Evolutionary conservation across 1,139 yeast species (phyloP).

Genomic region (Petasospora fabianii): DNA sequence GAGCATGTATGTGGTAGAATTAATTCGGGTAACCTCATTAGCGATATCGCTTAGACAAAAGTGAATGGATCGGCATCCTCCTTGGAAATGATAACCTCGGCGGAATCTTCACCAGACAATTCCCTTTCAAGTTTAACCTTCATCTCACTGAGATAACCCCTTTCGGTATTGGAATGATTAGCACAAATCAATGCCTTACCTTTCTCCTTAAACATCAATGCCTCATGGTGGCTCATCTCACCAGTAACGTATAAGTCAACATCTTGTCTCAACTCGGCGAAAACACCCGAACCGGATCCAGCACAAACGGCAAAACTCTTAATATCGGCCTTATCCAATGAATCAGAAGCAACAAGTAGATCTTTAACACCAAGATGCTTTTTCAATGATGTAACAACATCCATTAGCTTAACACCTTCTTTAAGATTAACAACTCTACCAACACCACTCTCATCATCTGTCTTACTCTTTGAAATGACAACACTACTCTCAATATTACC

Average conservation of each 20-base stretch:
- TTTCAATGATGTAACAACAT: slow-evolving; percentile 55
- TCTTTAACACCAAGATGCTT: slow-evolving; percentile 45
- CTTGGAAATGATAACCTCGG: slow-evolving; percentile 42
- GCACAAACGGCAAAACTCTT: slow-evolving; percentile 83
- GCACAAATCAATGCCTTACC: slow-evolving; percentile 74
- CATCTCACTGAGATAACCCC: slow-evolving; percentile 66
- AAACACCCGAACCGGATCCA: slow-evolving; percentile 83
- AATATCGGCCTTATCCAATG: slow-evolving; percentile 35
- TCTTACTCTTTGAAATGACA: slow-evolving; percentile 37
- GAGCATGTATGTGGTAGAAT: too few species aligned
- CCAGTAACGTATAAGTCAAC: slow-evolving; percentile 89
- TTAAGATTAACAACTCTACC: slow-evolving; percentile 66
- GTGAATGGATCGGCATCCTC: slow-evolving; percentile 54
- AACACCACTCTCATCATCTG: slow-evolving; percentile 59
- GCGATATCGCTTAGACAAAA: slow-evolving; percentile 17
- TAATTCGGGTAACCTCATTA: too few species aligned
- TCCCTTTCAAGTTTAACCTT: slow-evolving; percentile 45
- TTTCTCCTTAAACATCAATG: slow-evolving; percentile 63
- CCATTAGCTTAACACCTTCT: slow-evolving; percentile 40
- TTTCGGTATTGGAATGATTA: slow-evolving; percentile 89
- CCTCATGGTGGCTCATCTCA: slow-evolving; percentile 91
- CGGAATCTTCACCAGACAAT: slow-evolving; percentile 2
- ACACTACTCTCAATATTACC: slow-evolving; percentile 24
- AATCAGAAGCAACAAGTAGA: slow-evolving; percentile 62
- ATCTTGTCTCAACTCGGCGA: slow-evolving; percentile 29